A percentile compares a stretch with the other conserved stretches of the same genome.
phyloP scores from a whole-genome alignment of 345 rosid species.

The Noccaea caerulescens region DNA sequence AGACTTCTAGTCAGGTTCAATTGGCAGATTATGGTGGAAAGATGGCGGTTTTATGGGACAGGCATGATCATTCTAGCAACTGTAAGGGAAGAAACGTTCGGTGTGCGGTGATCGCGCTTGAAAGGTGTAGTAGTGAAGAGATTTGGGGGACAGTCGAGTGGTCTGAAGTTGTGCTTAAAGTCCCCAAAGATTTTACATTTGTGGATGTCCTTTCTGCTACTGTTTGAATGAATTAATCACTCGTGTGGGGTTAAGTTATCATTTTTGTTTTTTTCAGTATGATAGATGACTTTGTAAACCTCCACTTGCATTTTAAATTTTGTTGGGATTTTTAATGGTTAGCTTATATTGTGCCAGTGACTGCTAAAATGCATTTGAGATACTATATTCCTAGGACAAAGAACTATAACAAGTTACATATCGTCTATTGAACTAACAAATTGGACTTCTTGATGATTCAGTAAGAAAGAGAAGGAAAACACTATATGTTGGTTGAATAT shows the following conservation, averaged over 20 bases:
- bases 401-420: no score
- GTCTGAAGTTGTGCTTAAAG: slow-evolving; percentile 4
- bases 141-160: slow-evolving; percentile 1
- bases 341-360: neutral
- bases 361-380: neutral
- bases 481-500: no score
- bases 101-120: neutral
- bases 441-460: no score
- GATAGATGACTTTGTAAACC: neutral
- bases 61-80: neutral
- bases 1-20: neutral
- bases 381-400: no score
- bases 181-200: neutral
- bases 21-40: slow-evolving; percentile 8
- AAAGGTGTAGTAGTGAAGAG: neutral
- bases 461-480: no score
- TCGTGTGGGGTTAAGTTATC: neutral
- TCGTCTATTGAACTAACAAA: no score
- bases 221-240: neutral
- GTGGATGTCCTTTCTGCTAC: slow-evolving; percentile 2
- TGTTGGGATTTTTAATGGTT: neutral
- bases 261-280: neutral
- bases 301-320: neutral
- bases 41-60: neutral
- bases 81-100: neutral